Percentiles rank a stretch among this genome's conserved stretches.
Evolutionary conservation across 805 yeast genomes (phyloP).

Genomic region (Starmerella khaoyaiensis): DNA sequence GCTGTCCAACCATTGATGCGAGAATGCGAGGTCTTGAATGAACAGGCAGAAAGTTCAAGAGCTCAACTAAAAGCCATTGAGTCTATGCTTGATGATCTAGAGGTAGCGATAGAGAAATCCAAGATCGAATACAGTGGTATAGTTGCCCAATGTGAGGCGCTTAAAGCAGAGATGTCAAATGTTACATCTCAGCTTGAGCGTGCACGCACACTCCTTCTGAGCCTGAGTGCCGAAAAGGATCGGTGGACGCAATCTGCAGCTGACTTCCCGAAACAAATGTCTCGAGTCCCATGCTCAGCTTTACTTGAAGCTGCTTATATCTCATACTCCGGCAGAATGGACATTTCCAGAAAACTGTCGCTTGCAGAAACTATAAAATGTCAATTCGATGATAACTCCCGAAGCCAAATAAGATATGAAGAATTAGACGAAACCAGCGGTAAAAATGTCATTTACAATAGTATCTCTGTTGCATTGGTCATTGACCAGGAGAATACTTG

Average conservation of each 20-base stretch:
- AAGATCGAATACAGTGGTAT: conserved; percentile 55
- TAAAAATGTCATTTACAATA: conserved; percentile 33
- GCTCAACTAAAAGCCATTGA: conserved; percentile 56
- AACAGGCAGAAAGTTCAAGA: conserved; percentile 34
- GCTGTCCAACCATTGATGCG: conserved; percentile 58
- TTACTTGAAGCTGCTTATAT: conserved; percentile 49
- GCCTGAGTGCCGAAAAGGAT: conserved; percentile 49
- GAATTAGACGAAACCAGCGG: background rate
- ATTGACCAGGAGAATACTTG: conserved; percentile 50
- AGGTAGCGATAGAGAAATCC: conserved; percentile 51
- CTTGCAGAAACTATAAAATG: conserved; percentile 28
- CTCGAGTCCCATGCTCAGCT: conserved; percentile 48
- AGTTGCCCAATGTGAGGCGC: conserved; percentile 66
- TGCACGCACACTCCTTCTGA: conserved; percentile 48
- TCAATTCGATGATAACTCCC: conserved; percentile 27
- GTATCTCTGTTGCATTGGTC: conserved; percentile 39
- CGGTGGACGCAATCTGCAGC: conserved; percentile 61
- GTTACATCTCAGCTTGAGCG: conserved; percentile 51
- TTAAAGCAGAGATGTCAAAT: conserved; percentile 53
- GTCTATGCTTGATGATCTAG: conserved; percentile 67
- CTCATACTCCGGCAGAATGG: conserved; percentile 47
- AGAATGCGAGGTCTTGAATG: conserved; percentile 51
- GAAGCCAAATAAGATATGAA: conserved; percentile 13
- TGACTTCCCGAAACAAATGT: conserved; percentile 36
- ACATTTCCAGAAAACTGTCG: conserved; percentile 35